Evolutionary conservation across 2,329 filamentous ascomycete genomes (phyloP), one percentile per base, ranked within the genome.

Genomic region (Trichoderma breve): DNA sequence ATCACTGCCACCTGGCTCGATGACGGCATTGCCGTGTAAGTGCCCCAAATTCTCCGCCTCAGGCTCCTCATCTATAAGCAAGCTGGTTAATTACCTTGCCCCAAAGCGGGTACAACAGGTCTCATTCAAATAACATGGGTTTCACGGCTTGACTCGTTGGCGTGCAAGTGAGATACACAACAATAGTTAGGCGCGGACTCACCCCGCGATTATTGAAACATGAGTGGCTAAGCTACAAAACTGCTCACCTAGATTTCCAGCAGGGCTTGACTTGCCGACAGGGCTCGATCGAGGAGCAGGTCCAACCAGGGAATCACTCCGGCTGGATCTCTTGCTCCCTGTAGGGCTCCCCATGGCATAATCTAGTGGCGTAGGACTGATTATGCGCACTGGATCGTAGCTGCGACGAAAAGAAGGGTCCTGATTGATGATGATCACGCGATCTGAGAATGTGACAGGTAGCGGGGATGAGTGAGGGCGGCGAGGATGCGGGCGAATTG

Each of bases 1-100:
- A 62, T 80, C 79, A 53, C 77, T 79, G 32, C 79, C 79, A 61
- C 79, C 79, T 1, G 78, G 75, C 57, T 80, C 79, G 55, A 81
- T 78, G 39, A 73, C 62, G 18, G 78, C 62, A 57, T 80, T 71
- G 28, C 78, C 78, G 39, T 80, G 76, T 30, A 80, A 73, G 39
- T 79, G 73, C n/a, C 78, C 78, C 30, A 75, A 76, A 11, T 58
- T 53, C n/a, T 68, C 70, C 21, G 32, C 28, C 26, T 12, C 21
- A 12, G 32, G 18, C 15, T 43, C 55, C 7, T 64, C 71, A 24
- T 21, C 26, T 57, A 24, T 15, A 30, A 61, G 12, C 7, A 51
- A 32, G 28, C 28, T 30, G 15, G 67, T 70, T 21, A 70, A 70
- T 61, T 11, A 32, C 12, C 26, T 39, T n/a, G 21, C 6, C 26